Evolutionary conservation across 2,329 filamentous ascomycete species (phyloP).

Genomic region (Acrodontium crateriforme): DNA sequence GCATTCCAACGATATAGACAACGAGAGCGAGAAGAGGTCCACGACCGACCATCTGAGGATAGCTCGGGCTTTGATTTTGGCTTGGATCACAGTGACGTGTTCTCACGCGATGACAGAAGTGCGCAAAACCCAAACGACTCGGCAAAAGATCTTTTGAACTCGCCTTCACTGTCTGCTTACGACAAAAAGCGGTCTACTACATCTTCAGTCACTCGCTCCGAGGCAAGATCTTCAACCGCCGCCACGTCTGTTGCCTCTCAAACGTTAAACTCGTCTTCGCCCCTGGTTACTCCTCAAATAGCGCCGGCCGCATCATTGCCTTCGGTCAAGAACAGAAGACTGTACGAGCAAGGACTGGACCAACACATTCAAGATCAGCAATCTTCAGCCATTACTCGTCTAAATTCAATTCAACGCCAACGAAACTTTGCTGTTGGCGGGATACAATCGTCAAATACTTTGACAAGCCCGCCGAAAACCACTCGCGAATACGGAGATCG

Average conservation of each 20-base stretch:
- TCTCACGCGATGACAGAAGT: slow-evolving; percentile 26
- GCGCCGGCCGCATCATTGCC: slow-evolving; percentile 24
- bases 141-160: slow-evolving; percentile 27
- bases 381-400: slow-evolving; percentile 57
- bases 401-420: slow-evolving; percentile 66
- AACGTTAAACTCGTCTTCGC: slow-evolving; percentile 23
- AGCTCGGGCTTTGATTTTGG: slow-evolving; percentile 21
- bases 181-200: slow-evolving; percentile 65
- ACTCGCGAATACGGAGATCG: slow-evolving; percentile 51
- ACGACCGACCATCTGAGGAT: slow-evolving; percentile 17
- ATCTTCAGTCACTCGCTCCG: slow-evolving; percentile 64
- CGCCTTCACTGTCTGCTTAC: slow-evolving; percentile 48
- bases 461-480: slow-evolving; percentile 40
- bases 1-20: slow-evolving; percentile 66
- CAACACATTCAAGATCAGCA: slow-evolving; percentile 73
- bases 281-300: slow-evolving; percentile 16
- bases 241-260: slow-evolving; percentile 83
- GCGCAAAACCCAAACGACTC: slow-evolving; percentile 33
- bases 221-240: slow-evolving; percentile 66
- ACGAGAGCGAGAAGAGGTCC: slow-evolving; percentile 37
- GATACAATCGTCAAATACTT: slow-evolving; percentile 41
- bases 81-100: slow-evolving; percentile 24
- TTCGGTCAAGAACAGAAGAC: slow-evolving; percentile 54
- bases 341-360: slow-evolving; percentile 73
- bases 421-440: slow-evolving; percentile 30